Evolutionary conservation across 2,329 filamentous ascomycete species (phyloP), one percentile per base, ranked within the genome.

Genomic region (Ophiostoma sp.): DNA sequence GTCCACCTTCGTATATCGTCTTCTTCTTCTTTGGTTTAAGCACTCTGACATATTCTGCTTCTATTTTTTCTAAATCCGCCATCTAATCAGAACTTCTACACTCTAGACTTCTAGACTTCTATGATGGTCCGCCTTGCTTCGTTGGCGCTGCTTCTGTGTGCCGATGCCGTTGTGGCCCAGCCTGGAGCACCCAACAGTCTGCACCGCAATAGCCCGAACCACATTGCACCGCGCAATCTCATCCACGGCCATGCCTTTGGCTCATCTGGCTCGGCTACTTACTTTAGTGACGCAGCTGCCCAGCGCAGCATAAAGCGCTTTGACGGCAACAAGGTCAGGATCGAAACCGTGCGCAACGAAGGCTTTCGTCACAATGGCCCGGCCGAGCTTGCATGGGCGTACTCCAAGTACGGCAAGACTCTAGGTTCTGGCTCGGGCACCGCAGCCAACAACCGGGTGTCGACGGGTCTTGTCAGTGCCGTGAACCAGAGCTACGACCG

Each of bases 401-500:
- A 79, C 39, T 71, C 77, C 69, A 83, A 82, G 73, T 82, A 81
- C 70, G 76, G 76, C 13, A 75, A 75, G 52, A 71, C 73, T 3
- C 67, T 81, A 75, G 48, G 71, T 73, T 3, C 67, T 81, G 4
- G 77, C 74, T 31, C 27, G 27, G 27, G 6, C 64, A 66, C 4
- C 67, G 67, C 27, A 31, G 17, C 36, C 44, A 52, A 64, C 44
- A 54, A 6, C 33, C 70, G 70, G 17, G n/a, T 72, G n/a, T 41
- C 20, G 17, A 31, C 23, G 17, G 72, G 74, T 27, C 70, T 76
- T 5, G 74, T 76, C 6, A 76, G 76, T 2, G 76, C 81, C 1
- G 72, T 74, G 36, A 77, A 77, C 67, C 73, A 77, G 65, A 74
- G 48, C 13, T 75, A 81, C 67, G 87, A 90, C 73, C 79, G 80